phyloP scores from a whole-genome alignment of 2,329 filamentous ascomycete genomes.

The Phyllosticta citriasiana region DNA sequence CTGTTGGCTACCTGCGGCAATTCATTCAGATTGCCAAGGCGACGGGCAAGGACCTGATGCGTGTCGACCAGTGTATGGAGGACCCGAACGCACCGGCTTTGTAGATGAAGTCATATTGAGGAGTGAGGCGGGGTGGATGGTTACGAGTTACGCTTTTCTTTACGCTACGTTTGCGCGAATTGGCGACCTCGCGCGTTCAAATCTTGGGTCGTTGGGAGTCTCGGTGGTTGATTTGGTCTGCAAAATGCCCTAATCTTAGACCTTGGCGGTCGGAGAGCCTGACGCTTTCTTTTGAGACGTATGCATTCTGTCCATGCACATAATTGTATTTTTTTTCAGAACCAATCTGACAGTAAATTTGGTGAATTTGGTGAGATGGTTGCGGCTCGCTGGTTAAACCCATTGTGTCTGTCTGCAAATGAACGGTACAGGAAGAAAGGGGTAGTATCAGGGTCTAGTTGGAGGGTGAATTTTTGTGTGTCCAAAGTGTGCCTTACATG shows the following conservation, averaged over 20 bases:
- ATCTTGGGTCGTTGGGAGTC: neutral
- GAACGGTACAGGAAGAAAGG: no score
- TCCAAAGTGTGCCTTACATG: no score
- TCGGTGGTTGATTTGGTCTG: neutral
- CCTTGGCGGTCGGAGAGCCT: neutral
- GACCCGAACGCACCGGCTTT: constrained; percentile 47
- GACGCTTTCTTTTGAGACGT: neutral
- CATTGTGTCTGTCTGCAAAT: no score
- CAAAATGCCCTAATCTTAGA: neutral
- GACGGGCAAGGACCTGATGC: constrained; percentile 55
- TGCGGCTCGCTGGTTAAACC: no score
- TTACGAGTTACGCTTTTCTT: neutral
- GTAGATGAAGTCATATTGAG: neutral
- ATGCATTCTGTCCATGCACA: neutral
- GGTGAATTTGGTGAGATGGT: neutral
- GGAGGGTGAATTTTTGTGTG: no score
- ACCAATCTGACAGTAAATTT: neutral
- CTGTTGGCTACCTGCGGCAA: constrained; percentile 52
- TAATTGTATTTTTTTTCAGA: neutral
- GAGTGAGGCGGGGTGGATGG: neutral
- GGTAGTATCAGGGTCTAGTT: no score
- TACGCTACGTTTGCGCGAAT: no score
- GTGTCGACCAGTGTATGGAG: constrained; percentile 56
- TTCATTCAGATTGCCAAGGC: constrained; percentile 56
- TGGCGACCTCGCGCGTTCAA: neutral